phyloP scores from a whole-genome alignment of 345 rosid species.

The Angophora floribunda region DNA sequence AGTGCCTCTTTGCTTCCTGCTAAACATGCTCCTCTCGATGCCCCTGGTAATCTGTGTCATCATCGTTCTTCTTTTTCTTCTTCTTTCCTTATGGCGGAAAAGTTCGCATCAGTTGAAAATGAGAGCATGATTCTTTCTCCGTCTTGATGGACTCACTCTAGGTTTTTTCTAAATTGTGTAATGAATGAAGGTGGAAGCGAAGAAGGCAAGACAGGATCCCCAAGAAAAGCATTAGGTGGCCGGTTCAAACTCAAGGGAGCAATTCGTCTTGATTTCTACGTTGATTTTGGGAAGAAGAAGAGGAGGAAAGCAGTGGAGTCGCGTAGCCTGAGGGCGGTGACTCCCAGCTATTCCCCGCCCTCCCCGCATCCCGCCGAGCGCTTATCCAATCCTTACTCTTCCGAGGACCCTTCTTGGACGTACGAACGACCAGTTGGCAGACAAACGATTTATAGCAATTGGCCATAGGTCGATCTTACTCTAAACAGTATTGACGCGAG shows the following conservation, averaged over 20 bases:
- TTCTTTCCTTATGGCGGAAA: neutral
- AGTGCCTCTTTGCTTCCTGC: too few species aligned
- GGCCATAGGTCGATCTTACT: too few species aligned
- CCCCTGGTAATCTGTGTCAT: neutral
- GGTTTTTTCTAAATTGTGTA: neutral
- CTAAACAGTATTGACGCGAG: too few species aligned
- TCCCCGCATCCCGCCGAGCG: neutral
- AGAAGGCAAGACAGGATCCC: neutral
- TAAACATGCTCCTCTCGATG: too few species aligned
- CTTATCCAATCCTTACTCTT: too few species aligned
- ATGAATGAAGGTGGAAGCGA: neutral
- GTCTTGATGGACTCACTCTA: neutral
- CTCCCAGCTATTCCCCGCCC: fast-evolving
- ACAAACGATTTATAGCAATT: too few species aligned
- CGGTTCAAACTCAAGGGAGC: neutral
- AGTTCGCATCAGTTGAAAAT: too few species aligned
- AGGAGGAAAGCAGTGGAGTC: neutral
- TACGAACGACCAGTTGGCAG: too few species aligned
- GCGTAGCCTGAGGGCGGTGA: neutral
- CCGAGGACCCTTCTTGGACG: too few species aligned
- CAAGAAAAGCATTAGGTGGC: neutral
- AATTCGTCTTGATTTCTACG: neutral
- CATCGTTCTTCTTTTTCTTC: neutral
- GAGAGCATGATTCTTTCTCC: neutral
- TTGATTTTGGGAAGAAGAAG: neutral